These are phyloP conservation scores for Cadophora luteo-olivacea DNA, from an alignment of 2,329 filamentous ascomycete genomes.

Conservation along the genomic window DNA sequence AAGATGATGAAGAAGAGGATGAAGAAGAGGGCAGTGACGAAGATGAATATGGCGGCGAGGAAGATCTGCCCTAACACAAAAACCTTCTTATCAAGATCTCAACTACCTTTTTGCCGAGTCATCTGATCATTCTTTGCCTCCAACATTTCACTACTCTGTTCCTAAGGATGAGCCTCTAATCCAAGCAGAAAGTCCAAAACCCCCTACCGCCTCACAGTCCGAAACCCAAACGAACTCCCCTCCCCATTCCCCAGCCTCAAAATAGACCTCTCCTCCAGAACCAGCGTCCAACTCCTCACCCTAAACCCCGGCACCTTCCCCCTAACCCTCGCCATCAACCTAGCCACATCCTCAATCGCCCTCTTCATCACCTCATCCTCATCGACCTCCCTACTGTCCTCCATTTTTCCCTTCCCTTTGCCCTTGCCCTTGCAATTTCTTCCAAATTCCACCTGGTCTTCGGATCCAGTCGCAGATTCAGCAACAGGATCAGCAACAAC, in stretches of 20 bases:
- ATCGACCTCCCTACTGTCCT: too few species aligned
- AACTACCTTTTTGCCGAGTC: background rate
- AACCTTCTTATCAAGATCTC: background rate
- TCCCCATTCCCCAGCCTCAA: background rate
- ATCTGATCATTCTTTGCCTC: background rate
- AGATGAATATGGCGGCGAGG: conserved; percentile 12
- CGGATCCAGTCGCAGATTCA: too few species aligned
- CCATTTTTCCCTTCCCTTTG: too few species aligned
- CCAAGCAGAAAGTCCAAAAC: background rate
- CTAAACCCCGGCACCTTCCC: conserved; percentile 2
- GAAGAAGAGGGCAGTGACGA: conserved; percentile 4
- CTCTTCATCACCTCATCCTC: background rate
- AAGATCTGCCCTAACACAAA: conserved; percentile 6
- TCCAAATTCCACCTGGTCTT: background rate
- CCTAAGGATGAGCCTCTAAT: too few species aligned
- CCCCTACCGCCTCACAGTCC: background rate
- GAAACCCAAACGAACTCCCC: background rate
- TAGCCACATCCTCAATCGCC: background rate
- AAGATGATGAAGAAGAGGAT: conserved; percentile 54
- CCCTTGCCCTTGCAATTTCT: too few species aligned
- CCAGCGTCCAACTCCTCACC: background rate
- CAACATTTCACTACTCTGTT: too few species aligned
- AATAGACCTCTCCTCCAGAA: background rate
- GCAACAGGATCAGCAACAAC: background rate
- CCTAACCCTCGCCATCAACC: background rate